These are phyloP conservation scores for Kuraishia piskuri DNA, from an alignment of 805 yeast species.

Conservation along the genomic window DNA sequence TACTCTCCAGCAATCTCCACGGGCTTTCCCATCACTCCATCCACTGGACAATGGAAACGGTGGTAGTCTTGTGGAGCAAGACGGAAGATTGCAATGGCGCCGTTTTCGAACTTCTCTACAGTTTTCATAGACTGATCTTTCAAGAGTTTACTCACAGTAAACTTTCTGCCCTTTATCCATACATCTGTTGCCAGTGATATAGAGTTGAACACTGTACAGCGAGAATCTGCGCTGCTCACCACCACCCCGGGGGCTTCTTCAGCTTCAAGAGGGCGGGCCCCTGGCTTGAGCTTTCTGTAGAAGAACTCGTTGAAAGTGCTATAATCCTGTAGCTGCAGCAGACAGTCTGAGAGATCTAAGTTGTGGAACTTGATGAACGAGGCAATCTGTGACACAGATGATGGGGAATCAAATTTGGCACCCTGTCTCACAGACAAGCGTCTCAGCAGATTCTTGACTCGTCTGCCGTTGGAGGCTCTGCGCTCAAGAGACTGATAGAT, in stretches of 20 bases:
- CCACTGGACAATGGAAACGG: constrained; percentile 83
- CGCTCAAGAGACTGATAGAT: constrained; percentile 67
- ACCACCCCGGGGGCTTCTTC: constrained; percentile 37
- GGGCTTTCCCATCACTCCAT: constrained; percentile 62
- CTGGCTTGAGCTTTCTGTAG: constrained; percentile 66
- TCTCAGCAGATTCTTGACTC: constrained; percentile 52
- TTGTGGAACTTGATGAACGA: constrained; percentile 78
- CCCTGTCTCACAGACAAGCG: constrained; percentile 78
- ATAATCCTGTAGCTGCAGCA: constrained; percentile 35
- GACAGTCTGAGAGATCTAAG: constrained; percentile 67
- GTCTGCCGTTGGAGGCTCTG: constrained; percentile 45
- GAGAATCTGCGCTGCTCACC: constrained; percentile 81
- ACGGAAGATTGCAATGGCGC: constrained; percentile 72
- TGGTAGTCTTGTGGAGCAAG: constrained; percentile 97
- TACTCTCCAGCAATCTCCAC: constrained; percentile 78
- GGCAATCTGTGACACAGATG: constrained; percentile 57
- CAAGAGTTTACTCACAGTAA: constrained; percentile 57
- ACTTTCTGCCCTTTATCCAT: constrained; percentile 86
- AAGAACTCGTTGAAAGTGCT: constrained; percentile 84
- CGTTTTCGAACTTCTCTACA: constrained; percentile 32
- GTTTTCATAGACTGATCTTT: constrained; percentile 29
- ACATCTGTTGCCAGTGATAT: constrained; percentile 56
- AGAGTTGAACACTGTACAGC: constrained; percentile 62
- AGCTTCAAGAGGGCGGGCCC: constrained; percentile 64
- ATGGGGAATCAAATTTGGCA: constrained; percentile 63